Evolutionary conservation across 176 grass and related monocot genomes (phyloP).

Genomic region (Carex kokanica): DNA sequence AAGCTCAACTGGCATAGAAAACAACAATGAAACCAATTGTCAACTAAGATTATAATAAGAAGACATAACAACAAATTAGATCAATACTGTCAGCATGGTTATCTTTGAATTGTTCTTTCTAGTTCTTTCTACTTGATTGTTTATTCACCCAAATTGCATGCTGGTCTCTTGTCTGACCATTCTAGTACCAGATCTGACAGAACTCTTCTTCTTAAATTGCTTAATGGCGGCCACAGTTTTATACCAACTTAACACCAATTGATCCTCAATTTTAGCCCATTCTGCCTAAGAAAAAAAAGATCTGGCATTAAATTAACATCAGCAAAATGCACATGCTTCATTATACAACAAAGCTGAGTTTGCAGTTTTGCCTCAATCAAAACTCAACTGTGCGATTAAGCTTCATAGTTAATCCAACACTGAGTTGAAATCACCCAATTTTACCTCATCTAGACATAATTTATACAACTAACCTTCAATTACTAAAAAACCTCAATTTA

Average conservation of each 20-base stretch:
- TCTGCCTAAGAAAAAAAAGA: background rate
- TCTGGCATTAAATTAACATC: background rate
- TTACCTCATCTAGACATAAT: background rate
- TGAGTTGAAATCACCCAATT: background rate
- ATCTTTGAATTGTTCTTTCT: background rate
- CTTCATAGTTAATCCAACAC: slow-evolving; percentile 1
- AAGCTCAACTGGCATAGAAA: slow-evolving; percentile 71
- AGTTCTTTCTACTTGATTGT: background rate
- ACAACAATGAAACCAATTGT: slow-evolving; percentile 6
- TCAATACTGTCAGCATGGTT: background rate
- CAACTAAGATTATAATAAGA: background rate
- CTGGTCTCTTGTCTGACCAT: background rate
- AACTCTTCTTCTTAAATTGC: background rate
- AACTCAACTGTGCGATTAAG: background rate
- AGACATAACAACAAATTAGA: background rate
- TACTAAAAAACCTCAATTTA: background rate
- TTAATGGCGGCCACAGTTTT: background rate
- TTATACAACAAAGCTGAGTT: background rate
- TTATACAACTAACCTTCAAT: background rate
- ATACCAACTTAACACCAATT: background rate
- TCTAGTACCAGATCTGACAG: background rate
- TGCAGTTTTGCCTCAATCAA: background rate
- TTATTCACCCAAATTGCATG: slow-evolving; percentile 9
- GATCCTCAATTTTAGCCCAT: slow-evolving; percentile 4
- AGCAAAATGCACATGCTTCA: background rate